phyloP scores from a whole-genome alignment of 2,329 filamentous ascomycete species.

The Trichoderma simmonsii region DNA sequence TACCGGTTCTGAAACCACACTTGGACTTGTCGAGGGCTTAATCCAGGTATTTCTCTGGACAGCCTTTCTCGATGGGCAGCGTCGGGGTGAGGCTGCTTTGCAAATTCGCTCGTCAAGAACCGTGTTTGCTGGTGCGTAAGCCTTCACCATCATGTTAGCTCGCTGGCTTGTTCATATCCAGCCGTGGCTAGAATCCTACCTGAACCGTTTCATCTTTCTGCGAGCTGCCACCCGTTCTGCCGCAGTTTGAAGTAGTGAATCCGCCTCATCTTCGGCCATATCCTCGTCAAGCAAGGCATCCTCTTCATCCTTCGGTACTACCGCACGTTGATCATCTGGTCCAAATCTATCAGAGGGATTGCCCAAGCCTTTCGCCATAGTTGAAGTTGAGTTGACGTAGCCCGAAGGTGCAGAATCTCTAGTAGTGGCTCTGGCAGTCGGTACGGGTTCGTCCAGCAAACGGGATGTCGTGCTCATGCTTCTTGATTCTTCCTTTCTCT shows the following conservation, averaged over 20 bases:
- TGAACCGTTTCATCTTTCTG: slow-evolving; percentile 75
- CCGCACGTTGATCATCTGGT: slow-evolving; percentile 7
- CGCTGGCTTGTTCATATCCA: neutral
- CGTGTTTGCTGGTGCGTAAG: slow-evolving; percentile 96
- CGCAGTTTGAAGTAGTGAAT: slow-evolving; percentile 48
- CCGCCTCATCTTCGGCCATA: slow-evolving; percentile 43
- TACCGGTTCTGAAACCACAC: slow-evolving; percentile 99
- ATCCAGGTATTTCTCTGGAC: slow-evolving; percentile 83
- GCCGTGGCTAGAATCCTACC: slow-evolving; percentile 45
- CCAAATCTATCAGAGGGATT: slow-evolving; percentile 7
- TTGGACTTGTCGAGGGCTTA: slow-evolving; percentile 90
- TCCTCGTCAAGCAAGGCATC: slow-evolving; percentile 57
- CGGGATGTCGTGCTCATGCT: slow-evolving; percentile 3
- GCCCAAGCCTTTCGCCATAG: neutral
- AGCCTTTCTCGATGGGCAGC: slow-evolving; percentile 84
- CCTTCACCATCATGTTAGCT: slow-evolving; percentile 43
- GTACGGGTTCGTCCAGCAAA: slow-evolving; percentile 28
- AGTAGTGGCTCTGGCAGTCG: slow-evolving; percentile 39
- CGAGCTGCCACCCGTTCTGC: slow-evolving; percentile 57
- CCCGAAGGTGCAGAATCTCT: slow-evolving; percentile 40
- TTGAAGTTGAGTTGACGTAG: slow-evolving; percentile 35
- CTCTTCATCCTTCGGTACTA: slow-evolving; percentile 41
- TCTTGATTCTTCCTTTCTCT: slow-evolving; percentile 12
- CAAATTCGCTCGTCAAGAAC: slow-evolving; percentile 95
- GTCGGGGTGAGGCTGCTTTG: slow-evolving; percentile 90